Evolutionary conservation across 106 monocot genomes (phyloP), one percentile per base, ranked within the genome.

Genomic region (Vanilla planifolia): DNA sequence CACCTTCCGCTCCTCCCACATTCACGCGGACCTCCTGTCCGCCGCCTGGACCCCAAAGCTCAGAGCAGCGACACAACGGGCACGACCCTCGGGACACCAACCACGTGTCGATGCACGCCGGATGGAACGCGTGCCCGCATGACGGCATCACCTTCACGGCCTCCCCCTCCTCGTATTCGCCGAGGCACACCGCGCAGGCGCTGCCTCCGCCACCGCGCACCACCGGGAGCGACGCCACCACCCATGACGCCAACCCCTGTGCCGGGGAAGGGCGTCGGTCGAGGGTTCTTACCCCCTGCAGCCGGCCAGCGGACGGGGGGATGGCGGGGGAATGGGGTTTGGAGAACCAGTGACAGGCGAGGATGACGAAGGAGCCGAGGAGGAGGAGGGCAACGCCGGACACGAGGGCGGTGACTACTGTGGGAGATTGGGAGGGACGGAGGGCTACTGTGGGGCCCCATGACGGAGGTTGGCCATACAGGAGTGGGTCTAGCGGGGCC

Each of bases 101-200:
- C 63, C 63, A 63, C 33, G n/a, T n/a, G 44, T 63, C 47, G 32
- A 63, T 63, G 32, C 63, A 63, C n/a, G 8, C 47, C 29, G 63
- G 47, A 17, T 63, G 63, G 63, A 63, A 63, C 63, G 33, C 46
- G 47, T 63, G 63, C 15, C 63, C 47, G 47, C 63, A 63, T 8
- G 9, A 29, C 10, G 63, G 63, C 3, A 63, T 63, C 47, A 63
- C 28, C 46, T 63, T 63, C 63, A 63, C 47, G 29, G 1, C 48
- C n/a, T 63, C 63, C 29, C 0, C 19, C 33, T 30, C 45, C 60
- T 25, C 60, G 60, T 37, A 60, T 11, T 39, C 60, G 10, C 8
- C 9, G 21, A 60, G 37, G 40, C 60, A 60, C 23, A 60, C 60
- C 40, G 39, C 60, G 60, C 60, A 60, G 37, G 40, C 30, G 17